A percentile compares a stretch with the other conserved stretches of the same genome.
Evolutionary conservation across 2,329 filamentous ascomycete species (phyloP).

Genomic region (Karstenula rhodostoma): DNA sequence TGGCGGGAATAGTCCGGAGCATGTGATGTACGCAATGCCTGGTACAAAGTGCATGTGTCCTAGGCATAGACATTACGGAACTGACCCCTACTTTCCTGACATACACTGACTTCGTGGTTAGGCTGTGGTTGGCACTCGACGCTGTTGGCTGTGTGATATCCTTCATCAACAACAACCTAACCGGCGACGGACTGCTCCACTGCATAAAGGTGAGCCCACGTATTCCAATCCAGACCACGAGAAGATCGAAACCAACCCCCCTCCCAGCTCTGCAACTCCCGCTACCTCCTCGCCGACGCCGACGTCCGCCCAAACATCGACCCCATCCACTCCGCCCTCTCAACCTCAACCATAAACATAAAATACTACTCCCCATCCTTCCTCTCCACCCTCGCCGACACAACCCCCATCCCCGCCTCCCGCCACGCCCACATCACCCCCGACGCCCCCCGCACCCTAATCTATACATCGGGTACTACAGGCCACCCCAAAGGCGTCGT

Average conservation of each 20-base stretch:
- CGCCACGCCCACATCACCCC: conserved; percentile 32
- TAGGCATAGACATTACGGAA: too few species aligned
- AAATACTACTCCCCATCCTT: conserved; percentile 29
- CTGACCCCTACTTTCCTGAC: too few species aligned
- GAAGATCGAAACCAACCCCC: conserved; percentile 56
- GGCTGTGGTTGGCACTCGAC: conserved; percentile 50
- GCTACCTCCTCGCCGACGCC: conserved; percentile 54
- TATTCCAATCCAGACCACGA: conserved; percentile 17
- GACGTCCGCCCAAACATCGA: conserved; percentile 59
- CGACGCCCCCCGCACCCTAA: conserved; percentile 38
- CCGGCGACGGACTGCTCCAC: conserved; percentile 44
- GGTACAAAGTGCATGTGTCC: too few species aligned
- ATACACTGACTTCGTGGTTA: too few species aligned
- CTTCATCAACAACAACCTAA: conserved; percentile 50
- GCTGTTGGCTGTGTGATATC: conserved; percentile 43
- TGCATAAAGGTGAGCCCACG: conserved; percentile 45
- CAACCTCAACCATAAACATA: conserved; percentile 33
- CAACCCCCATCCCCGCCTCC: conserved; percentile 33
- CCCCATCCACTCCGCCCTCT: conserved; percentile 33
- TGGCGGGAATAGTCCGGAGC: conserved; percentile 46
- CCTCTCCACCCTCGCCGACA: conserved; percentile 28
- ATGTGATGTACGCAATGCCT: too few species aligned
- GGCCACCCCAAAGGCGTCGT: conserved; percentile 46
- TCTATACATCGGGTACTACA: conserved; percentile 50
- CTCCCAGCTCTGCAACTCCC: conserved; percentile 59